Evolutionary conservation across 78 protist genomes (phyloP), one percentile per base, ranked within the genome.

Genomic region (Protostelium mycophagum): DNA sequence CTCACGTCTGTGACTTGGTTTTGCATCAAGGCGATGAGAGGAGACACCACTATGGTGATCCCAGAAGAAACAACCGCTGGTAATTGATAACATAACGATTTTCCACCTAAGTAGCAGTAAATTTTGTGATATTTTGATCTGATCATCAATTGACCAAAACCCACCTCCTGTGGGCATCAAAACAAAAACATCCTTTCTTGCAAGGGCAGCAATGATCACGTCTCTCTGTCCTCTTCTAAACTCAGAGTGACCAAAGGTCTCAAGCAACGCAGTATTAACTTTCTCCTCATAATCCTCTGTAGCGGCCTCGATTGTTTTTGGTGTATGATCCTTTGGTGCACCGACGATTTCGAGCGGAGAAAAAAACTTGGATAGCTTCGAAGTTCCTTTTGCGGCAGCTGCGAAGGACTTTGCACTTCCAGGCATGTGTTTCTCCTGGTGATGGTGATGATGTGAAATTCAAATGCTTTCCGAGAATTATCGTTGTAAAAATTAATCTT

Each of bases 1-100:
- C 34, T 36, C 83, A 91, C 63, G 34, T 91, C 89, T 35, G 89
- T 16, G 0, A 95, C 1, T 84, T 97, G 98, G 63, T 97, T 97
- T 0, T 86, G 37, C 87, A 97, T 95, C 5, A 97, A 90, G 23
- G 98, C 85, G 36, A 96, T 84, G 34, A 97, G 86, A 0, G 98
- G 98, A n/a, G 97, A 91, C 38, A 97, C 85, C 34, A 97, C 97
- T n/a, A 97, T 37, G 31, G 93, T 83, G n/a, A 90, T 88, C 63
- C 91, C 89, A n/a, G 38, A 63, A 37, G 89, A 73, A 5, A 88
- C 37, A 38, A 91, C 37, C 0, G 91, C 83, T 28, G 94, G 94
- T 28, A 91, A 0, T 87, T 91, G 94, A 83, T 73, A 91, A 84
- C 91, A 88, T 28, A 91, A 35, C 10, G 88, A 83, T 35, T 91